A percentile compares a stretch with the other conserved stretches of the same genome.
These are phyloP conservation scores for Thermothielavioides terrestris DNA, from an alignment of 495 filamentous ascomycete species.

Conservation along the genomic window DNA sequence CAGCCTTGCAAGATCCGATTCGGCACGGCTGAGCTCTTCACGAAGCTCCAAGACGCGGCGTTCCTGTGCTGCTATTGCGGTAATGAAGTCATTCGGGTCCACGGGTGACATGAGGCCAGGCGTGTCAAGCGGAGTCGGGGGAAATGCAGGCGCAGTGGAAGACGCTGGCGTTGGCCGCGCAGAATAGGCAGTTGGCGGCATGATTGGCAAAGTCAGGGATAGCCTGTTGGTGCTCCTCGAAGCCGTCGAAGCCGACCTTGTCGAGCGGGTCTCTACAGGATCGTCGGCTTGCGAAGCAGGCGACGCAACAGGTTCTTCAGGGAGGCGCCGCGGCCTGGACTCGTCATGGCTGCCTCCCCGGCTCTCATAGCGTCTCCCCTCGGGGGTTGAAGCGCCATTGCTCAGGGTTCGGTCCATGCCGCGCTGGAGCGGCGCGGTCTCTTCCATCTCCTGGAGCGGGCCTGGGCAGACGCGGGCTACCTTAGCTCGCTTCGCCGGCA, in stretches of 20 bases:
- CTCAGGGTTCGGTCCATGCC: constrained; percentile 22
- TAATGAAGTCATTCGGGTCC: constrained; percentile 71
- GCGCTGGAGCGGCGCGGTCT: constrained; percentile 22
- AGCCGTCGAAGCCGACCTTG: constrained; percentile 45
- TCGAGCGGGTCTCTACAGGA: constrained; percentile 37
- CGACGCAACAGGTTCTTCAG: constrained; percentile 18
- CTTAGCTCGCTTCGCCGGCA: constrained; percentile 5
- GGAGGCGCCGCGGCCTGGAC: constrained; percentile 11
- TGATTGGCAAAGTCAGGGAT: constrained; percentile 72
- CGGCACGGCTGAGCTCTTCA: constrained; percentile 77
- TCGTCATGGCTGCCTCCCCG: constrained; percentile 14
- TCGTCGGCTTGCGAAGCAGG: constrained; percentile 19
- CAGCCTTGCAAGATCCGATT: constrained; percentile 62
- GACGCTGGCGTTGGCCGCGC: constrained; percentile 38
- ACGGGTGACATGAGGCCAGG: constrained; percentile 41
- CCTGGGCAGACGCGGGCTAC: background rate
- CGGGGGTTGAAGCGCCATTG: constrained; percentile 11
- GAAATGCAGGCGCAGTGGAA: constrained; percentile 33
- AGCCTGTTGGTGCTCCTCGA: constrained; percentile 63
- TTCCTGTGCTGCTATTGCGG: constrained; percentile 85
- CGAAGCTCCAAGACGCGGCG: constrained; percentile 84
- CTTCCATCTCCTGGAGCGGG: constrained; percentile 17
- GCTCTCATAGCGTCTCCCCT: constrained; percentile 8
- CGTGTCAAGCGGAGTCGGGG: constrained; percentile 39
- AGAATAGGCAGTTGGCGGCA: constrained; percentile 31